These are phyloP conservation scores for Domatiomyces catenatus DNA, from an alignment of 2,329 filamentous ascomycete species.

Conservation along the genomic window DNA sequence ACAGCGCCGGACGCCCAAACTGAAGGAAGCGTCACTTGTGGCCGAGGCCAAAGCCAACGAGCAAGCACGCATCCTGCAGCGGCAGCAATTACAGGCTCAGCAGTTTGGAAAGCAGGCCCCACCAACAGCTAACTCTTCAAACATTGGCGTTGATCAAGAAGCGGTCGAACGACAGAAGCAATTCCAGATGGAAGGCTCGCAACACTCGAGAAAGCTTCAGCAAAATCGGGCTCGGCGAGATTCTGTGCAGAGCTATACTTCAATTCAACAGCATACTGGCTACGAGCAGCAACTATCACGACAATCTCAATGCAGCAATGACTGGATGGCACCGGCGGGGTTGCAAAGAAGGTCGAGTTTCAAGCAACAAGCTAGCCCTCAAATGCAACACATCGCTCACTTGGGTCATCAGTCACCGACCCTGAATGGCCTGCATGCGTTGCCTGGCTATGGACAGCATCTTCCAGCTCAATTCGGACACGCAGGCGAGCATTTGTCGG, in stretches of 20 bases:
- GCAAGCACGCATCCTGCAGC: slow-evolving; percentile 16
- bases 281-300: slow-evolving; percentile 2
- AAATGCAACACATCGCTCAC: neutral
- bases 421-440: neutral
- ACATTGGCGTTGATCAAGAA: slow-evolving; percentile 15
- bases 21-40: slow-evolving; percentile 11
- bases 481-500: slow-evolving; percentile 1
- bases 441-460: slow-evolving; percentile 11
- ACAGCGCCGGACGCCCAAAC: slow-evolving; percentile 10
- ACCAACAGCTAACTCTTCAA: neutral
- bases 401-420: neutral
- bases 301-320: slow-evolving; percentile 12
- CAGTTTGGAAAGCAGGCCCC: slow-evolving; percentile 6
- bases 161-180: slow-evolving; percentile 15
- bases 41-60: slow-evolving; percentile 16
- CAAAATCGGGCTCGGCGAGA: slow-evolving; percentile 4
- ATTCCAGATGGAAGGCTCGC: slow-evolving; percentile 15
- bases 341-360: slow-evolving; percentile 2
- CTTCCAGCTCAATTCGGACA: slow-evolving; percentile 10
- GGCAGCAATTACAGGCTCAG: slow-evolving; percentile 13
- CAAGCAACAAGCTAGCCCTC: neutral
- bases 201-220: slow-evolving; percentile 16
- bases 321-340: slow-evolving; percentile 13
- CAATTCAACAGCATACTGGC: neutral
- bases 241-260: neutral